Evolutionary conservation across 805 yeast species (phyloP).

Genomic region (Wickerhamomyces ciferrii): DNA sequence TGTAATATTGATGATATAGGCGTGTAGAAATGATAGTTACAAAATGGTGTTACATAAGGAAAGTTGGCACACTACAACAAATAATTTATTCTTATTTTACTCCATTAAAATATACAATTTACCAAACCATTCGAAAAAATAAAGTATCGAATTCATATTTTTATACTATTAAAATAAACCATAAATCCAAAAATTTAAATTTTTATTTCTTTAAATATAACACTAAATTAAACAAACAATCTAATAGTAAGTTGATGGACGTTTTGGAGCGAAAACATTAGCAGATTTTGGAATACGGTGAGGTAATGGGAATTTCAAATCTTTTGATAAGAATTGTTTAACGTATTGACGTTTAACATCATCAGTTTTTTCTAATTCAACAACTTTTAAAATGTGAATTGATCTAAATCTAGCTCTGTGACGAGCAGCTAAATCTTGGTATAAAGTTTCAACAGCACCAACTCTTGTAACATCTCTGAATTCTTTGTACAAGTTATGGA

Average conservation of each 20-base stretch:
- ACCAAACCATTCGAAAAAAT: constrained; percentile 3
- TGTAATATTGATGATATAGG: neutral
- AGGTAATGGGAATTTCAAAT: constrained; percentile 99
- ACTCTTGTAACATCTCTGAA: constrained; percentile 99
- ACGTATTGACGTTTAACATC: constrained; percentile 99
- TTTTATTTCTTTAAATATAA: neutral
- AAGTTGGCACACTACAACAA: neutral
- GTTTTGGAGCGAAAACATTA: constrained; percentile 83
- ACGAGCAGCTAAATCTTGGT: constrained; percentile 99
- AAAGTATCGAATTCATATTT: constrained; percentile 5
- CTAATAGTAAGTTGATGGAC: constrained; percentile 98
- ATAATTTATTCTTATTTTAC: neutral
- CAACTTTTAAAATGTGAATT: constrained; percentile 98
- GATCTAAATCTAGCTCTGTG: constrained; percentile 99
- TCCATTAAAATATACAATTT: constrained; percentile 8
- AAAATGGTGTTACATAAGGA: too few species aligned
- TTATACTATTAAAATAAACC: constrained; percentile 5
- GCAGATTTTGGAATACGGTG: constrained; percentile 95
- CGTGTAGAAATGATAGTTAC: too few species aligned
- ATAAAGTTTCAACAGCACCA: constrained; percentile 96
- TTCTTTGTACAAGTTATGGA: constrained; percentile 99
- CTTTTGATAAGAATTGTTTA: constrained; percentile 92
- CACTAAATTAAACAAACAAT: constrained; percentile 14
- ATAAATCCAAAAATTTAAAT: constrained; percentile 1
- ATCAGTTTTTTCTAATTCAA: constrained; percentile 94